phyloP scores from a whole-genome alignment of 2,329 filamentous ascomycete species.

The Apiospora saccharicola region DNA sequence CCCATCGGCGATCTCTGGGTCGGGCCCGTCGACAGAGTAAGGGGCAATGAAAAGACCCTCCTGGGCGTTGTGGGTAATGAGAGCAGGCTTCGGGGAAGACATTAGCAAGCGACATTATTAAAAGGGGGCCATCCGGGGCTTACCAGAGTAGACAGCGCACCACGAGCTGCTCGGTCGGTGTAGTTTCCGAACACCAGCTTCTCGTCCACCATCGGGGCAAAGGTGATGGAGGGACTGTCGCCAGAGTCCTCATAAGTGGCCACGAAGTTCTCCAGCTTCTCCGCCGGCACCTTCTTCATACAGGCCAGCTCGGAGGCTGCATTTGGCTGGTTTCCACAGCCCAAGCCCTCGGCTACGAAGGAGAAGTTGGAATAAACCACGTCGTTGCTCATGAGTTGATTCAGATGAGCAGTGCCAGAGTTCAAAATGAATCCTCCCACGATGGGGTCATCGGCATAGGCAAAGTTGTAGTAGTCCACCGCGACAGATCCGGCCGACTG shows the following conservation, averaged over 20 bases:
- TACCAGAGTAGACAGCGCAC: conserved; percentile 41
- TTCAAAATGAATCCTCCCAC: conserved; percentile 50
- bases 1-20: conserved; percentile 29
- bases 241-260: conserved; percentile 37
- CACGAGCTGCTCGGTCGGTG: conserved; percentile 34
- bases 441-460: conserved; percentile 55
- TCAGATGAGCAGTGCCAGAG: conserved; percentile 47
- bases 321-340: conserved; percentile 39
- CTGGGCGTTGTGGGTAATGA: conserved; percentile 34
- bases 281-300: conserved; percentile 44
- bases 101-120: neutral
- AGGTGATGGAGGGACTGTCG: conserved; percentile 37
- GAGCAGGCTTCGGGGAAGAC: neutral
- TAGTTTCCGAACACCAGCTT: conserved; percentile 43
- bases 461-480: conserved; percentile 52
- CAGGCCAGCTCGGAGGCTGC: conserved; percentile 43
- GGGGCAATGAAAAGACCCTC: conserved; percentile 37
- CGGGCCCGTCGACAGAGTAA: conserved; percentile 29
- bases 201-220: conserved; percentile 41
- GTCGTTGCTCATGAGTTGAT: conserved; percentile 37
- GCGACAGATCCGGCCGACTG: conserved; percentile 54
- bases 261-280: conserved; percentile 43
- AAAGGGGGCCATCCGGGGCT: conserved; percentile 40
- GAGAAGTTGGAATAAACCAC: conserved; percentile 43
- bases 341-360: conserved; percentile 43